Percentiles rank a stretch among this genome's conserved stretches.
phyloP scores from a whole-genome alignment of 116 monocot species.

The Phalaenopsis hybrid region DNA sequence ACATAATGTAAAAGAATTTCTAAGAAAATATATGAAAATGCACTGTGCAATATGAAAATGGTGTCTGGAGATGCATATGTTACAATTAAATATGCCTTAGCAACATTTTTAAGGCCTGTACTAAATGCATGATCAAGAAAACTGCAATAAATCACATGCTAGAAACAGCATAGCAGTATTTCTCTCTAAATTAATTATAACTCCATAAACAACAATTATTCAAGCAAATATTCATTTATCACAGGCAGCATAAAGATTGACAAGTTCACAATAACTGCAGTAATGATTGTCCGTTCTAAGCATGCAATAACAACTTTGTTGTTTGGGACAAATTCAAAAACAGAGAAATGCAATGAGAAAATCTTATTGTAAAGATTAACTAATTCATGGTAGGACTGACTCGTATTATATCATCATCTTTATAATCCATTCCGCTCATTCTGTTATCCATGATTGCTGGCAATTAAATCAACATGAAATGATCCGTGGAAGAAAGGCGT shows the following conservation, averaged over 20 bases:
- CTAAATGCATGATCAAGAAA: neutral
- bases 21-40: neutral
- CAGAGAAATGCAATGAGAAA: conserved; percentile 1
- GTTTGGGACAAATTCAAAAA: neutral
- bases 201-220: neutral
- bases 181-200: neutral
- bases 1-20: too few relatives aligned
- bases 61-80: neutral
- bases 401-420: conserved; percentile 81
- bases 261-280: neutral
- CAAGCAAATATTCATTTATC: neutral
- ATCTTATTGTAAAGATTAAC: neutral
- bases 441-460: conserved; percentile 87
- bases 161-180: neutral
- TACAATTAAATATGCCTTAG: neutral
- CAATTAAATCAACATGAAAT: conserved; percentile 47
- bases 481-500: conserved; percentile 25
- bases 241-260: neutral
- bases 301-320: neutral
- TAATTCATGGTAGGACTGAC: conserved; percentile 23
- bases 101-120: neutral
- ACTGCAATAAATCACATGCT: neutral
- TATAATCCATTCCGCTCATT: conserved; percentile 82
- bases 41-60: neutral
- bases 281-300: neutral